phyloP scores from a whole-genome alignment of 2,329 filamentous ascomycete species.

The Rutstroemia sp. region DNA sequence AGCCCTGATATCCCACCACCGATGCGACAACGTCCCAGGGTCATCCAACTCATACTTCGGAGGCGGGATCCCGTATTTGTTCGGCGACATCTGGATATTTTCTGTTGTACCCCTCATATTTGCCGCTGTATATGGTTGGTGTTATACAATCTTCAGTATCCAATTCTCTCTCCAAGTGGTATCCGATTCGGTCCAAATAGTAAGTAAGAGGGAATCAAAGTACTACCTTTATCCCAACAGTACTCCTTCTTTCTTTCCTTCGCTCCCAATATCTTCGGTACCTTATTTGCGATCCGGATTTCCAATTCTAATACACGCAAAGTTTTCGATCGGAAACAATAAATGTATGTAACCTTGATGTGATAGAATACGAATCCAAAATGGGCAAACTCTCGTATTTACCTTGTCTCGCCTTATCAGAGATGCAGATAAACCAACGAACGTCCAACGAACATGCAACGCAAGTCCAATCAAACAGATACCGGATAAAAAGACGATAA shows the following conservation, averaged over 20 bases:
- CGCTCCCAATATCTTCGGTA: too few relatives aligned
- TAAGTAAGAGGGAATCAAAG: too few relatives aligned
- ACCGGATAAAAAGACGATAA: background rate
- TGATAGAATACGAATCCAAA: too few relatives aligned
- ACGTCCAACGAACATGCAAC: background rate
- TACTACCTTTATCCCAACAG: too few relatives aligned
- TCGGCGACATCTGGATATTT: background rate
- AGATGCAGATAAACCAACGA: background rate
- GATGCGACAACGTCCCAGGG: conserved; percentile 12
- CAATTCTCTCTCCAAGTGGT: background rate
- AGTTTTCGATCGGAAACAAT: too few relatives aligned
- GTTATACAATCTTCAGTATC: background rate
- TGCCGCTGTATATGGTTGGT: background rate
- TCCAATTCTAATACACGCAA: too few relatives aligned
- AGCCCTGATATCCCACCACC: conserved; percentile 41
- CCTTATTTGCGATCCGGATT: too few relatives aligned
- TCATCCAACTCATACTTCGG: conserved; percentile 18
- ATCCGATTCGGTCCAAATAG: too few relatives aligned
- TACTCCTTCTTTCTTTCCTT: too few relatives aligned
- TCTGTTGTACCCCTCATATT: background rate
- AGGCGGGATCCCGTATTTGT: conserved; percentile 12
- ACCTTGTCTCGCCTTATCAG: too few relatives aligned
- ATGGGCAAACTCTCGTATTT: too few relatives aligned
- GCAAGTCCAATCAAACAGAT: background rate
- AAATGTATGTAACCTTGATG: too few relatives aligned